A percentile compares a stretch with the other conserved stretches of the same genome.
Conservation (phyloP, 805 yeast genomes). For the Candida tammaniensis region DNA sequence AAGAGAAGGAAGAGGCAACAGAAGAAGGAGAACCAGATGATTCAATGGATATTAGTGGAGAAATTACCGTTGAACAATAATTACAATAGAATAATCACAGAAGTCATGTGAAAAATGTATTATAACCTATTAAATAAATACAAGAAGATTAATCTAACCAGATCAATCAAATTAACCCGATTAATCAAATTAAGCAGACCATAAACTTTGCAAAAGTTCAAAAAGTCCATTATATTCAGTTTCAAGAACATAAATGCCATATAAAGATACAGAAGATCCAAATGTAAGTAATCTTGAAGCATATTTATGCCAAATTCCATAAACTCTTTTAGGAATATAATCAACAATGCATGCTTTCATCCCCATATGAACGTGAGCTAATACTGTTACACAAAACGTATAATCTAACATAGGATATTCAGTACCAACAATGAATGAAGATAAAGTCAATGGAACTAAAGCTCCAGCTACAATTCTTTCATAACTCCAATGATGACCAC, state of each 20-base stretch:
- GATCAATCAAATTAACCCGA: too few relatives aligned
- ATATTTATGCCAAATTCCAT: slow-evolving; percentile 69
- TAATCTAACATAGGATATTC: slow-evolving; percentile 72
- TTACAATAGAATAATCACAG: too few relatives aligned
- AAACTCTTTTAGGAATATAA: slow-evolving; percentile 84
- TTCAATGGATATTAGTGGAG: slow-evolving; percentile 9
- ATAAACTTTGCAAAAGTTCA: slow-evolving; percentile 59
- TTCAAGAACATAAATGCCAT: slow-evolving; percentile 81
- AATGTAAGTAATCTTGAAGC: slow-evolving; percentile 67
- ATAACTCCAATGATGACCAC: slow-evolving; percentile 91
- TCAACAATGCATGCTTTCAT: slow-evolving; percentile 89
- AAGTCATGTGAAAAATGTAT: too few relatives aligned
- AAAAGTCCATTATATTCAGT: slow-evolving; percentile 77
- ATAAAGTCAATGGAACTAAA: slow-evolving; percentile 70
- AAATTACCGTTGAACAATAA: too few relatives aligned
- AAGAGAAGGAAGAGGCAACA: neutral
- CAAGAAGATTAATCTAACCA: too few relatives aligned
- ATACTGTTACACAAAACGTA: slow-evolving; percentile 56
- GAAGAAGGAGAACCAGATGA: slow-evolving; percentile 1
- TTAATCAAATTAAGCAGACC: slow-evolving; percentile 48
- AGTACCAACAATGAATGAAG: slow-evolving; percentile 77
- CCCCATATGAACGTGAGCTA: slow-evolving; percentile 83
- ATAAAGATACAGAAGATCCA: slow-evolving; percentile 68
- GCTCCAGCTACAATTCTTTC: slow-evolving; percentile 71
- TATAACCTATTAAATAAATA: too few relatives aligned